These are phyloP conservation scores for Dispira simplex DNA, from an alignment of 192 early-diverging fungal species.

Conservation along the genomic window DNA sequence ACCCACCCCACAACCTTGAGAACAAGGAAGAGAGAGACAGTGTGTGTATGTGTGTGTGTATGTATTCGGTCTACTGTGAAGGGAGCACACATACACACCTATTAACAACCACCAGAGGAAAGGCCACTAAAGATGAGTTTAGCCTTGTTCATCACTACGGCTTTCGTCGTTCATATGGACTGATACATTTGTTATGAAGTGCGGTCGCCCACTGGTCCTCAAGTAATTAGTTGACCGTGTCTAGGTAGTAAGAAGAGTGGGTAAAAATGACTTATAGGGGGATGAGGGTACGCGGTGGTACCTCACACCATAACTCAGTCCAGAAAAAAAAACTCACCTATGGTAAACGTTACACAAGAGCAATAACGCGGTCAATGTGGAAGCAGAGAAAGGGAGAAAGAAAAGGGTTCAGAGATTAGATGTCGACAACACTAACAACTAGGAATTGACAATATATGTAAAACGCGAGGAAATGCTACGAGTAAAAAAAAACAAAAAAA, in stretches of 20 bases:
- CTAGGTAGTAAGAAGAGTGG: not conserved
- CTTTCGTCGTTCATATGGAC: not conserved
- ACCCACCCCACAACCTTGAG: not conserved
- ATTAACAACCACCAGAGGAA: not conserved
- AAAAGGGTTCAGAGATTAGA: not conserved
- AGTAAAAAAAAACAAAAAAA: no score
- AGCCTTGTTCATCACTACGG: not conserved
- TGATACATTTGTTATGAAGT: not conserved
- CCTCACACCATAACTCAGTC: not conserved
- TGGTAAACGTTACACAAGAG: no score
- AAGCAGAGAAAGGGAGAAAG: no score
- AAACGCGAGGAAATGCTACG: no score
- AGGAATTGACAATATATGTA: not conserved
- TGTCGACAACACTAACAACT: not conserved
- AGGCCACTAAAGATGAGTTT: not conserved
- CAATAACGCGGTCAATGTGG: no score
- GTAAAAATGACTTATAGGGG: not conserved
- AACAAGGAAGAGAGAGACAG: not conserved
- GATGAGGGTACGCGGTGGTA: not conserved
- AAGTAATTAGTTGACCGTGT: not conserved
- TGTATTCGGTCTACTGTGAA: not conserved
- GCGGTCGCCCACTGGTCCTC: not conserved
- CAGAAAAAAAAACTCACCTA: no score
- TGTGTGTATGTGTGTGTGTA: no score
- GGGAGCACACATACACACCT: not conserved